A percentile compares a stretch with the other conserved stretches of the same genome.
Evolutionary conservation across 306 rosid species (phyloP).

Genomic region (Corylus avellana): DNA sequence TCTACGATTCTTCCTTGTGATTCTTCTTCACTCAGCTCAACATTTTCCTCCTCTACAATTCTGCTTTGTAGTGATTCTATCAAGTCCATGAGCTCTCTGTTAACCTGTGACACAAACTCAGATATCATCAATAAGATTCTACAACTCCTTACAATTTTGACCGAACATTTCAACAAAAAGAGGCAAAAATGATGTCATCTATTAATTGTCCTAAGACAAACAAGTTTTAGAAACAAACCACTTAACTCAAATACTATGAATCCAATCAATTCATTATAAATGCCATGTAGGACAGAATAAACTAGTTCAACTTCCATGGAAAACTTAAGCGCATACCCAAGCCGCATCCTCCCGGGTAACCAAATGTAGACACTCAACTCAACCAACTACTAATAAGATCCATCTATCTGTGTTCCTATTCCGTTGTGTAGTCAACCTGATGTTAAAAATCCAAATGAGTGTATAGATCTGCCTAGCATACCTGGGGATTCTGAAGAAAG

Average conservation of each 20-base stretch:
- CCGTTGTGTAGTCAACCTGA: background rate
- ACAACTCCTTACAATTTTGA: background rate
- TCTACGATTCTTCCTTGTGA: too few relatives aligned
- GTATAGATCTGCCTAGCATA: slow-evolving; percentile 15
- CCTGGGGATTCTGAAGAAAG: slow-evolving; percentile 77
- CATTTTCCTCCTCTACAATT: slow-evolving; percentile 31
- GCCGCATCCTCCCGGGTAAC: background rate
- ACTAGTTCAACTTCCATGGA: background rate
- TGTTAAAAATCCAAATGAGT: background rate
- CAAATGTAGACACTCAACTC: background rate
- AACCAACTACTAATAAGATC: background rate
- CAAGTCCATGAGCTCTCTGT: slow-evolving; percentile 55
- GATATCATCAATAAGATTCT: slow-evolving; percentile 4
- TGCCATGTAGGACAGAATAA: background rate
- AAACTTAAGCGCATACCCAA: background rate
- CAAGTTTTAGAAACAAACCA: background rate
- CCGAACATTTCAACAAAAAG: background rate
- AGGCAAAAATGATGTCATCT: background rate
- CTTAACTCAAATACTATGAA: background rate
- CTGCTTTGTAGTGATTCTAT: slow-evolving; percentile 55
- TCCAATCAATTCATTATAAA: background rate
- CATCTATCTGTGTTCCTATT: background rate
- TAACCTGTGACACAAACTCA: slow-evolving; percentile 52
- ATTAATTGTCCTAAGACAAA: background rate
- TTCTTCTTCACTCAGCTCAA: slow-evolving; percentile 10